Evolutionary conservation across 345 rosid genomes (phyloP).

Genomic region (Isatis tinctoria): DNA sequence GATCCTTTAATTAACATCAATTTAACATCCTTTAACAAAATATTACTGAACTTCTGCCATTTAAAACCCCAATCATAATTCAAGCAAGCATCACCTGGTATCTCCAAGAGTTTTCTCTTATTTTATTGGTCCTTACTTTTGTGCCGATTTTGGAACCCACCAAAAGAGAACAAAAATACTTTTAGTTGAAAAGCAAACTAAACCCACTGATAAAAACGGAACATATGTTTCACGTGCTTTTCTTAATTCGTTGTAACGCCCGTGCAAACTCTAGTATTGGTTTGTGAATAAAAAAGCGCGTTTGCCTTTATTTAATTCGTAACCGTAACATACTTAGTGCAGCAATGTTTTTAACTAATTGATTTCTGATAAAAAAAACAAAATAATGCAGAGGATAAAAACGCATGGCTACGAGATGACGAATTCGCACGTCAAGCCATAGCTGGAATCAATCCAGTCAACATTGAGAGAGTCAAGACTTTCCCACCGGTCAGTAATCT

Average conservation of each 20-base stretch:
- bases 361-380: neutral
- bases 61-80: neutral
- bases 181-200: neutral
- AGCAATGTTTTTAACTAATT: neutral
- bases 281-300: conserved; percentile 8
- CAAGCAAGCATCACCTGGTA: neutral
- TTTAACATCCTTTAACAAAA: no score
- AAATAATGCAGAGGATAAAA: conserved; percentile 79
- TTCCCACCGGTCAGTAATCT: conserved; percentile 89
- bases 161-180: neutral
- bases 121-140: neutral
- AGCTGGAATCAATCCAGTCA: conserved; percentile 87
- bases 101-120: neutral
- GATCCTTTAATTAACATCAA: neutral
- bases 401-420: conserved; percentile 95
- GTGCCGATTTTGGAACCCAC: neutral
- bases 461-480: conserved; percentile 51
- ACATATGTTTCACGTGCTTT: conserved; percentile 25
- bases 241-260: neutral
- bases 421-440: conserved; percentile 91
- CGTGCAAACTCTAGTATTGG: neutral
- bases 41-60: neutral
- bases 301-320: neutral
- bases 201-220: neutral
- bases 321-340: neutral